Evolutionary conservation across 225 moss, liverwort and hornwort genomes (phyloP).

Genomic region (Neckera pumila): DNA sequence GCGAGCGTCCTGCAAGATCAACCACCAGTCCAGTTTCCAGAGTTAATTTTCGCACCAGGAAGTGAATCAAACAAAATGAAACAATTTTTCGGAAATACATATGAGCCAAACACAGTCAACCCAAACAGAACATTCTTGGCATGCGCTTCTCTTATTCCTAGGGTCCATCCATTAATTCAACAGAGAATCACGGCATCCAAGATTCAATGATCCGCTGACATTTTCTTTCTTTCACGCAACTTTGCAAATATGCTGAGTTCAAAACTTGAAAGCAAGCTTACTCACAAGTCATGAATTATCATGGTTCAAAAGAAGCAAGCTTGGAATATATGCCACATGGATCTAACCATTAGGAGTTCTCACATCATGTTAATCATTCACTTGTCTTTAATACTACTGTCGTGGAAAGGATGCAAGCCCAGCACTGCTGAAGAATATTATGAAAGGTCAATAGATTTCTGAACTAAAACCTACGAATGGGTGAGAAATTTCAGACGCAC

Average conservation of each 20-base stretch:
- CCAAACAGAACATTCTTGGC: not conserved
- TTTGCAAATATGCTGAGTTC: not conserved
- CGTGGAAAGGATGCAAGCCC: not conserved
- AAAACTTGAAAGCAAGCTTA: not conserved
- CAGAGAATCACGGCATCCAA: not conserved
- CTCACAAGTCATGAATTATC: no score
- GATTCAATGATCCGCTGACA: not conserved
- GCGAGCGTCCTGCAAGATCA: conserved; percentile 21
- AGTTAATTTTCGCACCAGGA: no score
- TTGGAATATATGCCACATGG: not conserved
- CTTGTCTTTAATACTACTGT: not conserved
- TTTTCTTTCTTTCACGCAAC: no score
- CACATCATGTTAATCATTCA: not conserved
- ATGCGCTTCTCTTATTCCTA: no score
- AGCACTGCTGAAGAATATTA: not conserved
- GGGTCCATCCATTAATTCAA: not conserved
- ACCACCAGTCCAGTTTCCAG: not conserved
- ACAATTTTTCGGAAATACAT: not conserved
- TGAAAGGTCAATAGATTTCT: not conserved
- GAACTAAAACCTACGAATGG: not conserved
- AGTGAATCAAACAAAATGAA: not conserved
- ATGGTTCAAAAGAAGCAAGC: not conserved
- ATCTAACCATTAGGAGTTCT: not conserved
- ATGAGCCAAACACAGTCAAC: not conserved
- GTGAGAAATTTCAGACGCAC: not conserved